Percentiles rank a stretch among this genome's conserved stretches.
Evolutionary conservation across 2,329 filamentous ascomycete genomes (phyloP).

Genomic region (Magnaporthiopsis rhizophila): DNA sequence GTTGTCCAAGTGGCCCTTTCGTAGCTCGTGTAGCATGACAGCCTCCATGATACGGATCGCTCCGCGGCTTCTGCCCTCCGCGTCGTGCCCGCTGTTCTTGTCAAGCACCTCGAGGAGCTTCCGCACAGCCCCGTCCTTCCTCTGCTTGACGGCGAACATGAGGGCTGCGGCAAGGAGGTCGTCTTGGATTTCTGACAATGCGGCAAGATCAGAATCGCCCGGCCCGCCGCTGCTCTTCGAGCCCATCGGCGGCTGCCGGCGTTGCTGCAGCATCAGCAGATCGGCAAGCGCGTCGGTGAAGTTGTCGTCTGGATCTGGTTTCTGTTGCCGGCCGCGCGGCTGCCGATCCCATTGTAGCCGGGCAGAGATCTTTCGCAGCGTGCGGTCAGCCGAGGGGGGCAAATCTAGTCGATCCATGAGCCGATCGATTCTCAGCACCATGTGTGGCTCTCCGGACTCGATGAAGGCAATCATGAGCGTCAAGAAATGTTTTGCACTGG

Average conservation of each 20-base stretch:
- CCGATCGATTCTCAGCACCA: slow-evolving; percentile 32
- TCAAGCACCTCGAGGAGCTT: neutral
- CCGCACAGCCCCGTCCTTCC: neutral
- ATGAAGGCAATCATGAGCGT: slow-evolving; percentile 46
- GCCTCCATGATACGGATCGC: neutral
- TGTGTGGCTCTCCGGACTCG: slow-evolving; percentile 32
- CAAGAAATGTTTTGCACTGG: slow-evolving; percentile 40
- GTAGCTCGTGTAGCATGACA: slow-evolving; percentile 35
- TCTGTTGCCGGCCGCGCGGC: neutral
- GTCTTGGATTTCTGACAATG: neutral
- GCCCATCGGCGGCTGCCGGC: too few relatives aligned
- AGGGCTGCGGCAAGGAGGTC: neutral
- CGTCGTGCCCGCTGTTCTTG: neutral
- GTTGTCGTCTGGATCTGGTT: neutral
- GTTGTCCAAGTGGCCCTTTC: slow-evolving; percentile 47
- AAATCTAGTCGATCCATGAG: slow-evolving; percentile 35
- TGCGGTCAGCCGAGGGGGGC: slow-evolving; percentile 12
- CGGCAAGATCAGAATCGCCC: neutral
- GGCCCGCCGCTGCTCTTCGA: too few relatives aligned
- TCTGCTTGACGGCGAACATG: neutral
- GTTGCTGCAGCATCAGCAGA: neutral
- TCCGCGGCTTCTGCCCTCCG: neutral
- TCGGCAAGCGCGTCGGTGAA: neutral
- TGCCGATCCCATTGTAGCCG: neutral
- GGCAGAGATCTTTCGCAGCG: slow-evolving; percentile 1